Conservation (phyloP, 306 rosid species). For the Luffa aegyptiaca region DNA sequence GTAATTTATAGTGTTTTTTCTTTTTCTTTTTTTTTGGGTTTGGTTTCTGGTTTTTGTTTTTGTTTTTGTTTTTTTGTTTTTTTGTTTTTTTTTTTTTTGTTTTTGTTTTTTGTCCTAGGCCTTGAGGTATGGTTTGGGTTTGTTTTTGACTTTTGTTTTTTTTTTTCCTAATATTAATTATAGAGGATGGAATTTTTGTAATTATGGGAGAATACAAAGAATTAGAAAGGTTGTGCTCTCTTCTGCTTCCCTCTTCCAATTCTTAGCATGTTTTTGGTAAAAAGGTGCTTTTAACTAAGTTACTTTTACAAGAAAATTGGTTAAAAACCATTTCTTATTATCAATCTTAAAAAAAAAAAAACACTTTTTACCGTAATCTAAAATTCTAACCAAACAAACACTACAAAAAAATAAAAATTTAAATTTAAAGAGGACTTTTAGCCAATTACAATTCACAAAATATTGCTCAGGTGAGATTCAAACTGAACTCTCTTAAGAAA, state of each 20-base stretch:
- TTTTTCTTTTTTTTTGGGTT: not conserved
- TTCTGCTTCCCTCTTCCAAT: not conserved
- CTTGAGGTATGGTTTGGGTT: constrained; percentile 3
- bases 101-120: not conserved
- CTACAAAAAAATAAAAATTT: too few species aligned
- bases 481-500: too few species aligned
- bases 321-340: too few species aligned
- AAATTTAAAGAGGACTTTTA: too few species aligned
- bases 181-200: not conserved
- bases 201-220: constrained; percentile 4
- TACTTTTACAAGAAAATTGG: too few species aligned
- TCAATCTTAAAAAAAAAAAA: too few species aligned
- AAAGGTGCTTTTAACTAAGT: not conserved
- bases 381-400: too few species aligned
- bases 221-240: not conserved
- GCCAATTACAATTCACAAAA: too few species aligned
- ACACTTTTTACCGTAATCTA: too few species aligned
- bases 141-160: not conserved
- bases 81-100: not conserved
- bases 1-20: not conserved
- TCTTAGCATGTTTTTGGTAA: not conserved
- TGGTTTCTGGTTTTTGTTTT: not conserved
- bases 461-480: too few species aligned
- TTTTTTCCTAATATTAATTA: not conserved
- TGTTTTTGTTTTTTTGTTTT: not conserved